Evolutionary conservation across 2,329 filamentous ascomycete species (phyloP).

Genomic region (Clonostachys sp.): DNA sequence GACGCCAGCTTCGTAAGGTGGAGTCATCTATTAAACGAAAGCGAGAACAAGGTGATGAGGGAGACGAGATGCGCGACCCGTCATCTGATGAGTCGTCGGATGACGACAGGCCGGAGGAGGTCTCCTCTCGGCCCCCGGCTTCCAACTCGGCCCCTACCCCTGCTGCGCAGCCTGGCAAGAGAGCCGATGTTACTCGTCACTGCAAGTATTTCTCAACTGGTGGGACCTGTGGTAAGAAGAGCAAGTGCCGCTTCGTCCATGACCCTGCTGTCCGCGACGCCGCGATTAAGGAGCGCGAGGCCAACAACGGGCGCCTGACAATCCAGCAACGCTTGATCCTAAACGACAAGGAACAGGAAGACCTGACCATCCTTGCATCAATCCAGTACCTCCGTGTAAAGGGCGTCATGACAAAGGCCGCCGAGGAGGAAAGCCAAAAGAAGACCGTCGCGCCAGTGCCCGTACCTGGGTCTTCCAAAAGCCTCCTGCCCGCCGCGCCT

Average conservation of each 20-base stretch:
- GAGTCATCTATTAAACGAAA: slow-evolving; percentile 67
- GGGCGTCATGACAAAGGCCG: slow-evolving; percentile 36
- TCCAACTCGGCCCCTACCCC: neutral
- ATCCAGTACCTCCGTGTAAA: slow-evolving; percentile 61
- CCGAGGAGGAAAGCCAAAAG: slow-evolving; percentile 5
- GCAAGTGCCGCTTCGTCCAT: slow-evolving; percentile 71
- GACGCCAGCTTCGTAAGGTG: slow-evolving; percentile 63
- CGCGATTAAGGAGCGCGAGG: slow-evolving; percentile 58
- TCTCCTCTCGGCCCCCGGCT: slow-evolving; percentile 41
- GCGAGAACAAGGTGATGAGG: slow-evolving; percentile 62
- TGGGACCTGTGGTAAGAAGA: slow-evolving; percentile 66
- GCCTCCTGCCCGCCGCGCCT: slow-evolving; percentile 29
- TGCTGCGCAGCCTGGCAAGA: slow-evolving; percentile 8
- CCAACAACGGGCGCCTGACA: slow-evolving; percentile 61
- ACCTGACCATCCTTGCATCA: slow-evolving; percentile 60
- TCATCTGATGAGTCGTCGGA: slow-evolving; percentile 48
- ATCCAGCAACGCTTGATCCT: slow-evolving; percentile 61
- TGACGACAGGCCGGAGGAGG: slow-evolving; percentile 54
- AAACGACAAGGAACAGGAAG: slow-evolving; percentile 66
- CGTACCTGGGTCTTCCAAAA: slow-evolving; percentile 6
- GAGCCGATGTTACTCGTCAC: slow-evolving; percentile 59
- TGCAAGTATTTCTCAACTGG: slow-evolving; percentile 70
- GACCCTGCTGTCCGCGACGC: slow-evolving; percentile 59
- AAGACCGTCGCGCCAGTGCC: slow-evolving; percentile 6
- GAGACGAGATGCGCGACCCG: slow-evolving; percentile 58